Conservation (phyloP, 2,329 filamentous ascomycete genomes). For the Curvularia hawaiiensis region DNA sequence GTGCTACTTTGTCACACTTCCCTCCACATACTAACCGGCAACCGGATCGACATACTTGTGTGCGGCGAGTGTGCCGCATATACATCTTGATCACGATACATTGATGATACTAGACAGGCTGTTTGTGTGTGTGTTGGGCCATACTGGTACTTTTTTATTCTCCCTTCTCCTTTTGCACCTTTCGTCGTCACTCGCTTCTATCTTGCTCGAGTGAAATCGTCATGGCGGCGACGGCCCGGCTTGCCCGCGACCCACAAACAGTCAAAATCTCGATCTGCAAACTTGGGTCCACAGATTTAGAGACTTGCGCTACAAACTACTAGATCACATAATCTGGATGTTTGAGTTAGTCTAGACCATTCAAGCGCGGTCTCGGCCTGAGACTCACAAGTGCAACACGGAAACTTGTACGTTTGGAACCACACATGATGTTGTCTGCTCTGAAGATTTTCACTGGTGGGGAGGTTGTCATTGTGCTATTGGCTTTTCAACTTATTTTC, state of each 20-base stretch:
- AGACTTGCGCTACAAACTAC: neutral
- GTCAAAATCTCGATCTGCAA: neutral
- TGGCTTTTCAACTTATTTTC: neutral
- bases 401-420: neutral
- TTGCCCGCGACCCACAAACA: neutral
- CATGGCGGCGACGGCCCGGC: neutral
- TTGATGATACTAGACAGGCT: neutral
- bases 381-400: neutral
- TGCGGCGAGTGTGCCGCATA: neutral
- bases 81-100: neutral
- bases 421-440: neutral
- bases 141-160: neutral
- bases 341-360: neutral
- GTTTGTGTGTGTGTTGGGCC: neutral
- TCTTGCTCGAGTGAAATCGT: neutral
- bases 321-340: neutral
- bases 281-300: neutral
- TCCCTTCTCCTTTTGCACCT: neutral
- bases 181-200: neutral
- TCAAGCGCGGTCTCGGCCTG: neutral
- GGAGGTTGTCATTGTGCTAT: neutral
- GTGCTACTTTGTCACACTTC: neutral
- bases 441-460: neutral
- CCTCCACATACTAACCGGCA: too few relatives aligned
- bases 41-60: too few relatives aligned